Conservation (phyloP, 352 stramenopile species). For the Pythium oligandrum region DNA sequence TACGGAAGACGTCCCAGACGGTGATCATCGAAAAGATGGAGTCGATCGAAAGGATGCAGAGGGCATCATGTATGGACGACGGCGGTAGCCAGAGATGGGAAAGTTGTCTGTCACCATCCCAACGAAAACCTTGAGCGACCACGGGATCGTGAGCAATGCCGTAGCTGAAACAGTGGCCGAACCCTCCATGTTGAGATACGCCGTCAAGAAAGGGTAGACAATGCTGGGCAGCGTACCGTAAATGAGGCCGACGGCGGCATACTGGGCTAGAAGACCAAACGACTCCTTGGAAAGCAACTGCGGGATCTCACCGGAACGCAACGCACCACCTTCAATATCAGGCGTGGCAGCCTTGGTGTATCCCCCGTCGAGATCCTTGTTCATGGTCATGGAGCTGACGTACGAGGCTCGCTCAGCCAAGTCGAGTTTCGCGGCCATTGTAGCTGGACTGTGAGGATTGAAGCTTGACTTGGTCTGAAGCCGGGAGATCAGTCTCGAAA, state of each 20-base stretch:
- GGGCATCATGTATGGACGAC: constrained; percentile 32
- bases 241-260: constrained; percentile 25
- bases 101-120: constrained; percentile 30
- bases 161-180: constrained; percentile 19
- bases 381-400: constrained; percentile 12
- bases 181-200: constrained; percentile 30
- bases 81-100: constrained; percentile 31
- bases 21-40: constrained; percentile 17
- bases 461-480: constrained; percentile 5
- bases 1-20: constrained; percentile 21
- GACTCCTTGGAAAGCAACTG: constrained; percentile 20
- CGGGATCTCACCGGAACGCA: constrained; percentile 17
- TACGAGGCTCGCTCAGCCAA: constrained; percentile 18
- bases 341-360: constrained; percentile 1
- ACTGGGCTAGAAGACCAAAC: constrained; percentile 26
- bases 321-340: constrained; percentile 10
- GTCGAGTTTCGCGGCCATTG: constrained; percentile 4
- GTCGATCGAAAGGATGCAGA: constrained; percentile 17
- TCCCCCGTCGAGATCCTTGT: constrained; percentile 5
- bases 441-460: not conserved
- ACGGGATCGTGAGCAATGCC: constrained; percentile 24
- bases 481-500: constrained; percentile 1
- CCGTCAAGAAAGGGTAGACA: constrained; percentile 24
- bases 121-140: constrained; percentile 36
- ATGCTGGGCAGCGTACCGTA: constrained; percentile 23